These are phyloP conservation scores for Verticillium longisporum DNA, from an alignment of 2,329 filamentous ascomycete species.

Conservation along the genomic window DNA sequence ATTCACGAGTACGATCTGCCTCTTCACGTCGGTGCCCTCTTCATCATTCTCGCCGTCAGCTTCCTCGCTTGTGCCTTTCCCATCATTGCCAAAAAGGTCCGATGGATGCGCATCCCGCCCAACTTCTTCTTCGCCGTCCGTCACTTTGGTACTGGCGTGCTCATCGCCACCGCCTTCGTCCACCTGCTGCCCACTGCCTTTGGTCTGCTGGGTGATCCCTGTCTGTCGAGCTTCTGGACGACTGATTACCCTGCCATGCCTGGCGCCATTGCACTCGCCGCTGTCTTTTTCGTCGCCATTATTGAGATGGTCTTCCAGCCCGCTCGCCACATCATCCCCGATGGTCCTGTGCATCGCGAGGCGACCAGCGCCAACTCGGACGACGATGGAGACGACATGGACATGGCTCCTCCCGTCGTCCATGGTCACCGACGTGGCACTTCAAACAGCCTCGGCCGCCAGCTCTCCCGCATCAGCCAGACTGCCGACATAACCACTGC, in stretches of 20 bases:
- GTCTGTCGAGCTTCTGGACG: constrained; percentile 70
- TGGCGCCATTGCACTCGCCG: constrained; percentile 71
- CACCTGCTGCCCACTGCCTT: constrained; percentile 66
- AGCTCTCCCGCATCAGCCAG: constrained; percentile 4
- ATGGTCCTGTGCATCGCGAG: neutral
- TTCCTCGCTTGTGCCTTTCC: constrained; percentile 46
- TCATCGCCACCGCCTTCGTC: constrained; percentile 71
- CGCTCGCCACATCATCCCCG: constrained; percentile 19
- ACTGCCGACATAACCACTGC: neutral
- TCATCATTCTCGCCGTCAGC: constrained; percentile 40
- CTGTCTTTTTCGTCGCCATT: constrained; percentile 70
- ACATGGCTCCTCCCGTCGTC: neutral
- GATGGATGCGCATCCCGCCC: constrained; percentile 45
- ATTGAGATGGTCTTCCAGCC: constrained; percentile 66
- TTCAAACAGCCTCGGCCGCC: constrained; percentile 4
- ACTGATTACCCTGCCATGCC: constrained; percentile 69
- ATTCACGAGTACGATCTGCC: constrained; percentile 44
- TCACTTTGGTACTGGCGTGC: constrained; percentile 74
- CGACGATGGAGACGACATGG: constrained; percentile 6
- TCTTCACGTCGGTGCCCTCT: constrained; percentile 50
- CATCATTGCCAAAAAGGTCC: constrained; percentile 44
- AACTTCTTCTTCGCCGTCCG: constrained; percentile 50
- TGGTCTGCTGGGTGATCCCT: constrained; percentile 53
- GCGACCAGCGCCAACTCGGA: constrained; percentile 22
- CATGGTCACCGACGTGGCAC: neutral